Conservation (phyloP, 164 flowering plant genomes). For the Dillenia turbinata region DNA sequence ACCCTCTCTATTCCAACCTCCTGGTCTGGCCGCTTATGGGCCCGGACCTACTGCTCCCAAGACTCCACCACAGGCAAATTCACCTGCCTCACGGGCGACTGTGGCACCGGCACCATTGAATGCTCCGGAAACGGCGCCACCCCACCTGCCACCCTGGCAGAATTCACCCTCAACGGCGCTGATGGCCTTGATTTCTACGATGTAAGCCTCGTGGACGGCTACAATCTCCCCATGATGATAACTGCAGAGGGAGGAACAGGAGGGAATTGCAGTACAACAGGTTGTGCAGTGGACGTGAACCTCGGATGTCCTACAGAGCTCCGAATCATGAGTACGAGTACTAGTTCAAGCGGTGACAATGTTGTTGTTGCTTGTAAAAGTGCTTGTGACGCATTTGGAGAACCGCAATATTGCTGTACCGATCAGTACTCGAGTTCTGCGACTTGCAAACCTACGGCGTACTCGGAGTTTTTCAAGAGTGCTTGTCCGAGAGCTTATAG, state of each 20-base stretch:
- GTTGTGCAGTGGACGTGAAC: slow-evolving; percentile 50
- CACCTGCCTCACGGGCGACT: slow-evolving; percentile 74
- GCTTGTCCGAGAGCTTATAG: slow-evolving; percentile 68
- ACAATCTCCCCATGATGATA: slow-evolving; percentile 60
- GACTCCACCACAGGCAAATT: slow-evolving; percentile 43
- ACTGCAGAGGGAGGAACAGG: slow-evolving; percentile 46
- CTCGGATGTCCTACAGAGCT: slow-evolving; percentile 52
- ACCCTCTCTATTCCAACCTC: slow-evolving; percentile 65
- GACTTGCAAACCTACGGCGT: slow-evolving; percentile 54
- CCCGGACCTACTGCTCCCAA: slow-evolving; percentile 70
- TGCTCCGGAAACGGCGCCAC: slow-evolving; percentile 74
- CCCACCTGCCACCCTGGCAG: slow-evolving; percentile 90
- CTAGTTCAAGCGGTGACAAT: no score
- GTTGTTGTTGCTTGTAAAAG: slow-evolving; percentile 54
- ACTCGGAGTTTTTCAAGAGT: slow-evolving; percentile 52
- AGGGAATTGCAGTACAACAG: slow-evolving; percentile 37
- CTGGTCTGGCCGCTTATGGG: slow-evolving; percentile 97
- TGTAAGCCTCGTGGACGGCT: slow-evolving; percentile 77
- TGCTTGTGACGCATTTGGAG: slow-evolving; percentile 69
- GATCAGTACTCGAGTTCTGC: slow-evolving; percentile 47
- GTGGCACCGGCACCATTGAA: slow-evolving; percentile 62
- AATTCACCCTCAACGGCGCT: slow-evolving; percentile 70
- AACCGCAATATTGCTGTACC: slow-evolving; percentile 61
- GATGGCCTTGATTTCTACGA: slow-evolving; percentile 60
- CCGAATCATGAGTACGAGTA: slow-evolving; percentile 17